Conservation (phyloP, 2,329 filamentous ascomycete species). For the Colletotrichum navitas region DNA sequence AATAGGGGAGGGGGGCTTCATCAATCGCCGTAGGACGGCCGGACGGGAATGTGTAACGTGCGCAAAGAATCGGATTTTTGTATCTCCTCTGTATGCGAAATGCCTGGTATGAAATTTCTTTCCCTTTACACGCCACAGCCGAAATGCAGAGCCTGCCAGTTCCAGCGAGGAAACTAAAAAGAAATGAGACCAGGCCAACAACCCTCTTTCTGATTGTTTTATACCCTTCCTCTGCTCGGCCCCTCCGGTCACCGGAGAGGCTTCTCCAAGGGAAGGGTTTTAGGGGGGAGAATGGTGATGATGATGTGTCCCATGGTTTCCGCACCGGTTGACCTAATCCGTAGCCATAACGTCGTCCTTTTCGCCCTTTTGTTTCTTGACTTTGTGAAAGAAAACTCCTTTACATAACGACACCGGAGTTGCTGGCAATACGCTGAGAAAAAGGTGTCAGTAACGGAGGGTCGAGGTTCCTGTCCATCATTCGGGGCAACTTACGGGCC, state of each 20-base stretch:
- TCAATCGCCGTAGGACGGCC: not conserved
- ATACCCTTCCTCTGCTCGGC: constrained; percentile 19
- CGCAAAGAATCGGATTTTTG: constrained; percentile 48
- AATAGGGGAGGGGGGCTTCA: not conserved
- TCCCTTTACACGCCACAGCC: constrained; percentile 66
- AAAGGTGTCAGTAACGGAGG: constrained; percentile 48
- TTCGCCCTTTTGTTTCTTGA: constrained; percentile 42
- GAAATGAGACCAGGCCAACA: constrained; percentile 44
- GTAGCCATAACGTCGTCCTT: constrained; percentile 43
- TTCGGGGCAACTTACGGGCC: constrained; percentile 79
- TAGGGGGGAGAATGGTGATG: constrained; percentile 20
- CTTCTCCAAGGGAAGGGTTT: constrained; percentile 15
- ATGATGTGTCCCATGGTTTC: constrained; percentile 36
- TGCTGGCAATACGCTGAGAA: constrained; percentile 94
- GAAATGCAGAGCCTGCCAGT: constrained; percentile 65
- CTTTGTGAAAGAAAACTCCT: constrained; percentile 48
- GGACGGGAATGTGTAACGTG: constrained; percentile 24
- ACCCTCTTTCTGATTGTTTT: constrained; percentile 28
- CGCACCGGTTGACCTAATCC: constrained; percentile 43
- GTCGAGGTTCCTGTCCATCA: not conserved
- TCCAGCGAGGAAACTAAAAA: constrained; percentile 53
- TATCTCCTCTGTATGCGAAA: constrained; percentile 60
- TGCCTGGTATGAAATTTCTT: constrained; percentile 60
- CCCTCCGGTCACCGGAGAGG: constrained; percentile 3
- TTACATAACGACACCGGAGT: constrained; percentile 99